Conservation (phyloP, 2,329 filamentous ascomycete genomes). For the Pseudogymnoascus sp. region DNA sequence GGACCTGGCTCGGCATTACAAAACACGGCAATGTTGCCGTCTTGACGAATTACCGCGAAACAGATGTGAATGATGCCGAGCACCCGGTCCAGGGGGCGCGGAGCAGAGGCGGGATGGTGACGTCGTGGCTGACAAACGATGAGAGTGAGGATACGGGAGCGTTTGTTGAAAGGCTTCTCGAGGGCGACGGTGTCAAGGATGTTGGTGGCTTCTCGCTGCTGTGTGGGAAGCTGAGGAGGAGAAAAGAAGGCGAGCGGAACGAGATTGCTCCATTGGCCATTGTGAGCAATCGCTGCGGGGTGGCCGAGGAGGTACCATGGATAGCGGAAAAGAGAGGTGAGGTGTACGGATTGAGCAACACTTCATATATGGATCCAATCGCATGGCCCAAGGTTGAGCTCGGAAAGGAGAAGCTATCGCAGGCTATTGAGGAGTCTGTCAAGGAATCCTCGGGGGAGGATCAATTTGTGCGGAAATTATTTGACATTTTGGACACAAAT, state of each 20-base stretch:
- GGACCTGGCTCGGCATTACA: constrained; percentile 59
- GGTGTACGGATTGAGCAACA: constrained; percentile 55
- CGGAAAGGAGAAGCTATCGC: constrained; percentile 35
- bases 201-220: constrained; percentile 59
- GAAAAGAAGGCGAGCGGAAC: constrained; percentile 14
- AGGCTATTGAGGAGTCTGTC: constrained; percentile 36
- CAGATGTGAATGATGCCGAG: constrained; percentile 37
- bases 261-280: constrained; percentile 46
- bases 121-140: constrained; percentile 47
- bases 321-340: constrained; percentile 43
- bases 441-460: constrained; percentile 35
- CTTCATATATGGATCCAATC: constrained; percentile 43
- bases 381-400: constrained; percentile 53
- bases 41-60: constrained; percentile 59
- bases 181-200: constrained; percentile 44
- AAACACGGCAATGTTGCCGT: constrained; percentile 51
- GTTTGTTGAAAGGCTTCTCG: constrained; percentile 45
- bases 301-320: constrained; percentile 47
- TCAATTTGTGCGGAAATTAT: constrained; percentile 43
- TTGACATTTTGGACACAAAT: constrained; percentile 47
- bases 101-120: constrained; percentile 57
- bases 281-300: constrained; percentile 51
- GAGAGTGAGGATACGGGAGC: constrained; percentile 39
- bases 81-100: constrained; percentile 46
- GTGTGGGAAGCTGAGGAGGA: constrained; percentile 48